A percentile compares a stretch with the other conserved stretches of the same genome.
These are phyloP conservation scores for Moesziomyces aphidis DNA, from an alignment of 1,284 basidiomycete genomes.

Conservation along the genomic window DNA sequence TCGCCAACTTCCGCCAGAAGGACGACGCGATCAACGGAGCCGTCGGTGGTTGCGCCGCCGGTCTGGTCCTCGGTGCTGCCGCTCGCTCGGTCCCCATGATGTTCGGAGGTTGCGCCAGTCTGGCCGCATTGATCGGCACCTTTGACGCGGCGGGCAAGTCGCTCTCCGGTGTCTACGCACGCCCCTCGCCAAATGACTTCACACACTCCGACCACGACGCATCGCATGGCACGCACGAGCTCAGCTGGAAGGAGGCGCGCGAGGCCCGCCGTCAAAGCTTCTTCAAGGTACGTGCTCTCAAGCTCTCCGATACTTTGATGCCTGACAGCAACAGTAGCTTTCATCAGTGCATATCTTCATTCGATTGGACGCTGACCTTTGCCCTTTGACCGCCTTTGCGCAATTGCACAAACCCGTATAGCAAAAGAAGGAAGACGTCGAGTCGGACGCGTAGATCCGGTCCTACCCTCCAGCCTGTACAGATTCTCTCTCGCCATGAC, in stretches of 20 bases:
- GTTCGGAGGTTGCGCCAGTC: constrained; percentile 80
- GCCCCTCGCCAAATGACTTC: constrained; percentile 37
- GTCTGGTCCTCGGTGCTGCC: constrained; percentile 86
- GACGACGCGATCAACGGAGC: constrained; percentile 87
- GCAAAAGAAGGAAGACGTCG: constrained; percentile 51
- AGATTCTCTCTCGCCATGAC: constrained; percentile 1
- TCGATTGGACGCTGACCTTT: neutral
- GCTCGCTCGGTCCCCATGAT: constrained; percentile 88
- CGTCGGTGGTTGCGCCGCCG: constrained; percentile 90
- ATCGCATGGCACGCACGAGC: constrained; percentile 63
- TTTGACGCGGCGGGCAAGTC: constrained; percentile 81
- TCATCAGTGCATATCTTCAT: neutral
- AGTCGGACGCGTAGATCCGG: constrained; percentile 44
- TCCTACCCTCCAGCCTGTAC: constrained; percentile 2
- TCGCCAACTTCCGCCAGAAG: constrained; percentile 84
- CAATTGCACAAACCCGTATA: neutral
- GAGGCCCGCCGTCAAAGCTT: constrained; percentile 70
- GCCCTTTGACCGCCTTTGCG: neutral
- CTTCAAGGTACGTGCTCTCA: constrained; percentile 69
- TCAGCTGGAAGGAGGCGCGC: constrained; percentile 68
- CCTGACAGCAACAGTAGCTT: too few relatives aligned
- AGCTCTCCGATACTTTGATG: neutral
- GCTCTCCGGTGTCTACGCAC: constrained; percentile 45
- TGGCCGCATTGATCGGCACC: constrained; percentile 83
- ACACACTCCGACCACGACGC: constrained; percentile 33